Conservation (phyloP, 2,329 filamentous ascomycete genomes). For the Fusarium sp. region DNA sequence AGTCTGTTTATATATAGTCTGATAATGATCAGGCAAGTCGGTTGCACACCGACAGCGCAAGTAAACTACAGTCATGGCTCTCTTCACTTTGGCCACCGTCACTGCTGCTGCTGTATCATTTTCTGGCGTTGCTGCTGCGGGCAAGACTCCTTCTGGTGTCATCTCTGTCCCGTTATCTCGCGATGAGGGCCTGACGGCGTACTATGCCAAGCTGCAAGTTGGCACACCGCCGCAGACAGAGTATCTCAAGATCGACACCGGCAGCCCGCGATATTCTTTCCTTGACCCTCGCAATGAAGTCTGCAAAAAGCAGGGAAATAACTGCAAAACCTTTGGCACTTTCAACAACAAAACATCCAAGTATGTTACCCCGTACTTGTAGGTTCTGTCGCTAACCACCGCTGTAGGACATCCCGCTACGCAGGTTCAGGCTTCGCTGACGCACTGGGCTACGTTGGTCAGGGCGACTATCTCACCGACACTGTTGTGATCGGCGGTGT, state of each 20-base stretch:
- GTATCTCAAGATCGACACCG: constrained; percentile 8
- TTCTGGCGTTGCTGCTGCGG: neutral
- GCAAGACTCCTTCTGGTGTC: neutral
- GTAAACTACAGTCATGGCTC: neutral
- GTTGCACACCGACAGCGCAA: neutral
- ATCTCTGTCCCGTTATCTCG: constrained; percentile 3
- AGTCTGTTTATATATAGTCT: neutral
- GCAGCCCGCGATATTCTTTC: constrained; percentile 8
- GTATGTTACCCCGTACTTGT: rapidly evolving
- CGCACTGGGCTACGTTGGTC: neutral
- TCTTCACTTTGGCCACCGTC: neutral
- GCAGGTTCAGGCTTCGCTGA: neutral
- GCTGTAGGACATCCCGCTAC: neutral
- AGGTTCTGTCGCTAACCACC: rapidly evolving
- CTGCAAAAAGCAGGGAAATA: neutral
- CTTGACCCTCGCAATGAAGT: neutral
- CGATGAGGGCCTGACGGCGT: constrained; percentile 1
- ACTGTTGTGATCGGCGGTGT: neutral
- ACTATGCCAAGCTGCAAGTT: neutral
- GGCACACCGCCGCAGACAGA: constrained; percentile 1
- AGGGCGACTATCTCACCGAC: neutral
- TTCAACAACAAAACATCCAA: neutral
- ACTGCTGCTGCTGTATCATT: neutral
- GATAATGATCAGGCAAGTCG: neutral
- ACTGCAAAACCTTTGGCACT: neutral